These are phyloP conservation scores for Taphrina communis DNA, from an alignment of 1,139 yeast species.

Conservation along the genomic window DNA sequence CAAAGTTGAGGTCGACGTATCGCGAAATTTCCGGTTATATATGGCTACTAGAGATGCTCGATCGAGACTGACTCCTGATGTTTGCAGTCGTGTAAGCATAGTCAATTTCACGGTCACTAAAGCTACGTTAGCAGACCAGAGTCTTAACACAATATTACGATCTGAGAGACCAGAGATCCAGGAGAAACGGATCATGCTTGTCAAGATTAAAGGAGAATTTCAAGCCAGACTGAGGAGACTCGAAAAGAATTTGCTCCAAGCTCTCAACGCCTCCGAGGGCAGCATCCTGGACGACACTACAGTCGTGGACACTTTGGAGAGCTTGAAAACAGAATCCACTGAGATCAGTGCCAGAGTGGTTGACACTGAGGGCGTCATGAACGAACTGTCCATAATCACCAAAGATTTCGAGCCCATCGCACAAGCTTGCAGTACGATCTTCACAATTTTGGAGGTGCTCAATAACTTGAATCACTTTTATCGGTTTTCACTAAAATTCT, in stretches of 20 bases:
- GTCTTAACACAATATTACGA: constrained; percentile 64
- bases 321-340: constrained; percentile 66
- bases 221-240: constrained; percentile 61
- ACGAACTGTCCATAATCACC: constrained; percentile 60
- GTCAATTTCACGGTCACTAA: constrained; percentile 76
- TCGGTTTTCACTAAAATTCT: constrained; percentile 62
- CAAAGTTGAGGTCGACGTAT: constrained; percentile 67
- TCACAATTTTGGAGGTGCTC: constrained; percentile 57
- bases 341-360: constrained; percentile 62
- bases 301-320: constrained; percentile 66
- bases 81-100: constrained; percentile 65
- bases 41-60: constrained; percentile 64
- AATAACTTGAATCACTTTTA: constrained; percentile 60
- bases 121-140: constrained; percentile 67
- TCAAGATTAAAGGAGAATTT: constrained; percentile 66
- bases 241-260: constrained; percentile 66
- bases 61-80: constrained; percentile 60
- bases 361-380: constrained; percentile 63
- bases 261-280: constrained; percentile 65
- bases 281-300: constrained; percentile 71
- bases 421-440: constrained; percentile 60
- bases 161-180: constrained; percentile 73
- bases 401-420: constrained; percentile 63
- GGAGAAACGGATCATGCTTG: constrained; percentile 60
- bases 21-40: constrained; percentile 66